Base-by-base conservation (phyloP, 1,139 yeast species). In the Saccharomycopsis phalli region DNA sequence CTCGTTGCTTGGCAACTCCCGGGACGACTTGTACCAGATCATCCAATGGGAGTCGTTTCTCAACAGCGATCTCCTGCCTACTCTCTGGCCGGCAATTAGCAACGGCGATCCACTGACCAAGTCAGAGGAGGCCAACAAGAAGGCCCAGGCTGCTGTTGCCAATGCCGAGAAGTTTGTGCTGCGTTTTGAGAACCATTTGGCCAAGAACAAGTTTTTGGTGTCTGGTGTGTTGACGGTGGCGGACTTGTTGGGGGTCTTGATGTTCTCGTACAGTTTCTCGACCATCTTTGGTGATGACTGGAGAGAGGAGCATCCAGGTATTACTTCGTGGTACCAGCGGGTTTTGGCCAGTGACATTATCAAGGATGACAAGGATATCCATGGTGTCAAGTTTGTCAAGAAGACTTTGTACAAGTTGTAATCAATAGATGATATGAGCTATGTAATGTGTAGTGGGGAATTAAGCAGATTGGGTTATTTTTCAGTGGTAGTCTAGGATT, bases 21-120 rank as follows among this genome's bases (percentile, higher is more conserved):
- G 71, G 50, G 70, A 69, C 55, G 83, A 81, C 54, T 72, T 76
- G 61, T 86, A 88, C 50, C 69, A 69, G 57, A 68, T 87, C 55
- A 62, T 87, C 54, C 76, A 70, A 63, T 88, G 94, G 94, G 58
- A 80, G 60, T 84, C 95, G n/a, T 66, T 82, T 51, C 69, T 76
- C 60, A 86, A 81, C 71, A 60, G 74, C 53, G 96, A 87, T 55
- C 57, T 81, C 49, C 58, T 80, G 56, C 56, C 65, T 37, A 53
- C 65, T 47, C 53, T 70, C 44, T 65, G 63, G 33, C 51, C 46
- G 23, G 59, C 60, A 21, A 13, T 30, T 19, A 11, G 11, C 20
- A 30, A 19, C n/a, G 22, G 11, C 11, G 10, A 19, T 10, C 21
- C 21, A 10, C 7, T 13, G 11, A 11, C 11, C 21, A 10, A 4